Evolutionary conservation across 169 alveolate species (phyloP), one percentile per base, ranked within the genome.

Genomic region (Plasmodium gonderi): DNA sequence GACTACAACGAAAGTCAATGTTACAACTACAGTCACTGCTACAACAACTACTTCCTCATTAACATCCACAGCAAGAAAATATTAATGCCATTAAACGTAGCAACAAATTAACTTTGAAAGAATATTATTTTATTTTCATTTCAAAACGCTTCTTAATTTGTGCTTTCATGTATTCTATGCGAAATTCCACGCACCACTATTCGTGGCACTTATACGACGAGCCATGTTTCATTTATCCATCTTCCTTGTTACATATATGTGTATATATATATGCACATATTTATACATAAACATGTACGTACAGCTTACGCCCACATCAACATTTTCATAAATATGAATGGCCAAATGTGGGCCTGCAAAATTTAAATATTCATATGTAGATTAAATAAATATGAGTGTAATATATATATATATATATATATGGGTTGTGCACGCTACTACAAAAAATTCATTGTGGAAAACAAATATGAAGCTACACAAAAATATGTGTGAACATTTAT

Each of bases 371-470:
- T 79, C 17, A 33, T 42, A 64, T 33, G 74, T 9, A 80, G 69
- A 36, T 77, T 54, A 77, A 47, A 51, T 26, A 77, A 20, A 77
- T 77, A n/a, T 17, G 47, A 38, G 51, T 23, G 75, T 79, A 17
- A 79, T 33, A 47, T 40, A 26, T 44, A 75, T 40, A 45, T n/a
- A 38, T 38, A 51, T 20, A 47, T 68, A 49, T 65, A 68, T 79
- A 51, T 36, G 26, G 29, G 26, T 20, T 29, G 12, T 29, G 47
- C 20, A 23, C 47, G 33, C 29, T 23, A 79, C 89, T 79, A 79
- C 89, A 79, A 79, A 79, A 79, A 47, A 79, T 79, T 79, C 89
- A n/a, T 79, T 20, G 77, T 49, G 20, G 42, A 49, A 79, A 79
- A 49, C 89, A 79, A 79, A 47, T 51, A 26, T 11, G 89, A 79